Evolutionary conservation across 2,329 filamentous ascomycete species (phyloP).

Genomic region (Aspergillus ruber): DNA sequence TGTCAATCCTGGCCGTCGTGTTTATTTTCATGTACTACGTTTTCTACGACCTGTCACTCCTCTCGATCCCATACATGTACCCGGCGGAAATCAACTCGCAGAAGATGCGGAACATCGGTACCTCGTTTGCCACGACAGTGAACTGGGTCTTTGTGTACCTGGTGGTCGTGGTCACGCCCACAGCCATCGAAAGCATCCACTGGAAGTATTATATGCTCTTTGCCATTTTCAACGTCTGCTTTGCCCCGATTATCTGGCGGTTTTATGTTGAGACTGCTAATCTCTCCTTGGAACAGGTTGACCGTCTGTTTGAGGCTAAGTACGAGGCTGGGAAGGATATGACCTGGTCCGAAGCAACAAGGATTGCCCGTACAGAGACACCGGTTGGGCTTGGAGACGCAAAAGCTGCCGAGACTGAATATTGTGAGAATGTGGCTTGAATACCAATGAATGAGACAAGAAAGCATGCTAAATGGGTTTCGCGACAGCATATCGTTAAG

Average conservation of each 20-base stretch:
- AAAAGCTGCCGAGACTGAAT: neutral
- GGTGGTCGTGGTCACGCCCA: constrained; percentile 14
- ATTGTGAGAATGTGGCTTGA: neutral
- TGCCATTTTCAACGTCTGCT: constrained; percentile 19
- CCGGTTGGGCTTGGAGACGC: neutral
- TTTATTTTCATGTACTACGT: constrained; percentile 28
- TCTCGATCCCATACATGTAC: constrained; percentile 15
- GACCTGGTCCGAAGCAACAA: constrained; percentile 3
- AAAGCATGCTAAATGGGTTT: neutral
- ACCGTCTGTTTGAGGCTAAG: constrained; percentile 28
- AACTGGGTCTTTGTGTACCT: constrained; percentile 12
- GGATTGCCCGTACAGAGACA: constrained; percentile 4
- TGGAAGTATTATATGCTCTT: constrained; percentile 53
- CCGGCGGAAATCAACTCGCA: constrained; percentile 15
- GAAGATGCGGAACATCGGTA: constrained; percentile 11
- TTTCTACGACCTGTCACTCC: constrained; percentile 9
- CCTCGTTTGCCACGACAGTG: constrained; percentile 5
- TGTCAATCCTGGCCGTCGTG: constrained; percentile 37
- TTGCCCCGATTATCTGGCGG: constrained; percentile 19
- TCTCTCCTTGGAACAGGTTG: constrained; percentile 35
- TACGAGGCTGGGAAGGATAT: constrained; percentile 4
- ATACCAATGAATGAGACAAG: neutral
- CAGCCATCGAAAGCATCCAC: constrained; percentile 35
- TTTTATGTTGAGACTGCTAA: constrained; percentile 26
- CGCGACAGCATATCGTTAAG: neutral